Percentiles rank a stretch among this genome's conserved stretches.
Conservation (phyloP, 2,329 filamentous ascomycete genomes). For the Penicillium oxalicum region DNA sequence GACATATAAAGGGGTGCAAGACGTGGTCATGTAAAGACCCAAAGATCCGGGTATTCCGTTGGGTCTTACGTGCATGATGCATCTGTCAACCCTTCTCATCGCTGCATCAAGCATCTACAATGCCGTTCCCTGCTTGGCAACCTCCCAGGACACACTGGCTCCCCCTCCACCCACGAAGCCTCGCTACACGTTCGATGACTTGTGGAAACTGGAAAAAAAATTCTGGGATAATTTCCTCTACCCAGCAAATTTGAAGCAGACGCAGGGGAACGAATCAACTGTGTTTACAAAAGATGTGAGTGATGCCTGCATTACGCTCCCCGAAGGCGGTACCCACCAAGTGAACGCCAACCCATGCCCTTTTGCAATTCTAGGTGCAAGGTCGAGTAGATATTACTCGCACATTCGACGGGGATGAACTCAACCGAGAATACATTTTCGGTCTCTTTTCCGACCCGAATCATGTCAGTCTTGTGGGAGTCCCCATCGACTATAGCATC, state of each 20-base stretch:
- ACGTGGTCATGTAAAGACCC: no score
- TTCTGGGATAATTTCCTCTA: conserved; percentile 25
- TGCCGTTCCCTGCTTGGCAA: background rate
- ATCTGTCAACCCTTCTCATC: background rate
- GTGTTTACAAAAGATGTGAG: conserved; percentile 20
- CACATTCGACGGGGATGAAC: conserved; percentile 21
- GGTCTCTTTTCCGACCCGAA: conserved; percentile 20
- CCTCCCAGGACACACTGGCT: background rate
- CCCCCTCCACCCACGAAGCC: background rate
- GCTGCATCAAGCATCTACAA: background rate
- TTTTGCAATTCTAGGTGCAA: conserved; percentile 16
- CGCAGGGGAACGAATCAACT: conserved; percentile 16
- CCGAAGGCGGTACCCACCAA: no score
- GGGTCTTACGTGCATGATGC: background rate
- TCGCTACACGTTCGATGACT: conserved; percentile 16
- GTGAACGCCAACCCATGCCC: no score
- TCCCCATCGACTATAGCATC: conserved; percentile 22
- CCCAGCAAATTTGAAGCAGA: conserved; percentile 19
- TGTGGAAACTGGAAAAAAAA: conserved; percentile 19
- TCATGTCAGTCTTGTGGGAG: conserved; percentile 16
- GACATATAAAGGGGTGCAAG: no score
- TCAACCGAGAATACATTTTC: conserved; percentile 27
- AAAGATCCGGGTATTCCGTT: no score
- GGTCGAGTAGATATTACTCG: conserved; percentile 24
- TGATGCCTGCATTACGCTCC: no score